A percentile compares a stretch with the other conserved stretches of the same genome.
These are phyloP conservation scores for Amoebophrya sp. DNA, from an alignment of 169 alveolate species.

Conservation along the genomic window DNA sequence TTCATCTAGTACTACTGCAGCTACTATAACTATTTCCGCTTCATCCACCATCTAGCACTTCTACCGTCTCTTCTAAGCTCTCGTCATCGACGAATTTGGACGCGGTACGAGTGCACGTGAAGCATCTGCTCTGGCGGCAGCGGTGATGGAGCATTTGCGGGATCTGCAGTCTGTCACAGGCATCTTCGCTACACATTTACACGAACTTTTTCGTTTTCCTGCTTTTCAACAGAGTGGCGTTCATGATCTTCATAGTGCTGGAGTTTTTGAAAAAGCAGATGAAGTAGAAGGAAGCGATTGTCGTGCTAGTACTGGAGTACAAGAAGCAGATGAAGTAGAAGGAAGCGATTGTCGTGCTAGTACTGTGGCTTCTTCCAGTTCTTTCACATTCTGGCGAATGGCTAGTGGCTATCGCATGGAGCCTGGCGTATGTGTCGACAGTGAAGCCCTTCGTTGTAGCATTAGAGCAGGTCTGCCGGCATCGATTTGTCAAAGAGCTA, in stretches of 20 bases:
- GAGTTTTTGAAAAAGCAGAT: too few relatives aligned
- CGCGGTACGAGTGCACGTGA: neutral
- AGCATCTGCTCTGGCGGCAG: neutral
- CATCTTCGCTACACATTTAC: neutral
- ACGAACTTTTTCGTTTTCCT: neutral
- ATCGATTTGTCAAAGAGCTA: neutral
- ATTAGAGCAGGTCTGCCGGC: neutral
- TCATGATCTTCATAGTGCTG: too few relatives aligned
- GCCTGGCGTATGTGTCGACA: neutral
- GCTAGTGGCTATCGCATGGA: neutral
- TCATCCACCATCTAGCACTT: too few relatives aligned
- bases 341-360: neutral
- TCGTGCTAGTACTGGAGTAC: neutral
- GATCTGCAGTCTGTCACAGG: neutral
- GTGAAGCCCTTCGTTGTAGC: neutral
- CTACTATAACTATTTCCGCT: too few relatives aligned
- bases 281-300: neutral
- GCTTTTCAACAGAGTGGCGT: too few relatives aligned
- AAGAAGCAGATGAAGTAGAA: neutral
- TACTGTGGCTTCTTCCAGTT: too few relatives aligned
- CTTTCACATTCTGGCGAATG: neutral
- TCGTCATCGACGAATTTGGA: conserved; percentile 7
- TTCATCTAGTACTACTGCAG: too few relatives aligned
- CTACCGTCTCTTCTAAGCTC: too few relatives aligned
- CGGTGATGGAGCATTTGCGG: neutral